A percentile compares a stretch with the other conserved stretches of the same genome.
These are phyloP conservation scores for Kwoniella pini DNA, from an alignment of 768 basidiomycete genomes.

Conservation along the genomic window DNA sequence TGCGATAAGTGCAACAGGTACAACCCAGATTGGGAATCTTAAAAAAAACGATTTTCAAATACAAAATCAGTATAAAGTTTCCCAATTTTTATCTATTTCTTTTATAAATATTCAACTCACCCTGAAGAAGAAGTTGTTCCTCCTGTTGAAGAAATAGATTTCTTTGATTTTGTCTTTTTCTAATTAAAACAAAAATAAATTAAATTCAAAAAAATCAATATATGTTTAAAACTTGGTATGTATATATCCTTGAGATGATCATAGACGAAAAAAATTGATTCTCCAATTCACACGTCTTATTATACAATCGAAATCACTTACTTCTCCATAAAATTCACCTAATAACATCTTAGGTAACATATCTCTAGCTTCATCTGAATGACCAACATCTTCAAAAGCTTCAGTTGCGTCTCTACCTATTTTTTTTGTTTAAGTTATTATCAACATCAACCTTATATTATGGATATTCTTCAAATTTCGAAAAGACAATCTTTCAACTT, in stretches of 20 bases:
- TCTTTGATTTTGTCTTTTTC: slow-evolving; percentile 54
- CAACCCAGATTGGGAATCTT: slow-evolving; percentile 75
- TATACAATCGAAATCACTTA: slow-evolving; percentile 44
- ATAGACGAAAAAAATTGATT: no score
- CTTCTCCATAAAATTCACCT: slow-evolving; percentile 75
- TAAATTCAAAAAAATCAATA: neutral
- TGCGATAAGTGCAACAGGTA: slow-evolving; percentile 74
- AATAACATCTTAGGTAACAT: slow-evolving; percentile 76
- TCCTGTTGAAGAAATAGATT: slow-evolving; percentile 20
- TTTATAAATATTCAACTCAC: slow-evolving; percentile 3
- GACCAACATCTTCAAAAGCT: slow-evolving; percentile 98
- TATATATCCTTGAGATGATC: no score
- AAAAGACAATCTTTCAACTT: slow-evolving; percentile 9
- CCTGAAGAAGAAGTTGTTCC: slow-evolving; percentile 20
- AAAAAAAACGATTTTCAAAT: no score
- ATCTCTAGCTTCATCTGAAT: slow-evolving; percentile 94
- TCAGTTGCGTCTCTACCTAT: slow-evolving; percentile 95
- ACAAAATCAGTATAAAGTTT: no score
- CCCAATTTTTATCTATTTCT: no score
- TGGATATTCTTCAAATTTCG: slow-evolving; percentile 1
- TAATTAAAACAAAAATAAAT: neutral
- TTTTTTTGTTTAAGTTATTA: no score
- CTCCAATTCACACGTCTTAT: no score
- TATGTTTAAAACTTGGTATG: no score
- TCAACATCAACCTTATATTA: neutral